A percentile compares a stretch with the other conserved stretches of the same genome.
Evolutionary conservation across 495 filamentous ascomycete genomes (phyloP).

Genomic region (Xylaria scruposa): DNA sequence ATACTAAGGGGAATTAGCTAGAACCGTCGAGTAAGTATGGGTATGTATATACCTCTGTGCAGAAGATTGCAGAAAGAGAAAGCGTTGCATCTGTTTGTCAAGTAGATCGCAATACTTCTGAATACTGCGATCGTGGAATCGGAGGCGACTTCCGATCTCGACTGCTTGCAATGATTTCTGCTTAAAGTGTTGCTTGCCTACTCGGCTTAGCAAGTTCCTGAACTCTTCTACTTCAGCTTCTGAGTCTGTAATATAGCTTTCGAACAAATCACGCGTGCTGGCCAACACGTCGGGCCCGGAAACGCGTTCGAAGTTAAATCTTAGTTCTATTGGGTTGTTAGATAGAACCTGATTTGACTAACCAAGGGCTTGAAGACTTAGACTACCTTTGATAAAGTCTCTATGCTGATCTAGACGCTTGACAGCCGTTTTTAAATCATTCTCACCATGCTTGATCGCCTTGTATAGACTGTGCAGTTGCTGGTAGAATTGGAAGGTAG

Average conservation of each 20-base stretch:
- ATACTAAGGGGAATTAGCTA: not conserved
- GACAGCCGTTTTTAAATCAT: not conserved
- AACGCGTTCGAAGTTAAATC: conserved; percentile 8
- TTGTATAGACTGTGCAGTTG: conserved; percentile 13
- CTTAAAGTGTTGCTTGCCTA: conserved; percentile 7
- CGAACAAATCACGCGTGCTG: not conserved
- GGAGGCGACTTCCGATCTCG: conserved; percentile 8
- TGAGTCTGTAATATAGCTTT: conserved; percentile 1
- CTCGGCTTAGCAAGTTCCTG: not conserved
- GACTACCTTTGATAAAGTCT: conserved; percentile 12
- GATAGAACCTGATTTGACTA: not conserved
- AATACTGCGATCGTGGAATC: conserved; percentile 14
- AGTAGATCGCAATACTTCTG: conserved; percentile 16
- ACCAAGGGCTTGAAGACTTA: not conserved
- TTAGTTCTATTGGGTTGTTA: not conserved
- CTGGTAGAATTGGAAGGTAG: conserved; percentile 16
- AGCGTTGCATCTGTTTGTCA: conserved; percentile 19
- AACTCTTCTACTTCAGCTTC: conserved; percentile 12
- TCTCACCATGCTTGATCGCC: conserved; percentile 16
- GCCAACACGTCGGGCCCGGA: not conserved
- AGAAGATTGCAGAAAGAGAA: conserved; percentile 19
- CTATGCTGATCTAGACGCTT: conserved; percentile 8
- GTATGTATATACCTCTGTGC: not conserved
- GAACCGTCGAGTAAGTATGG: not conserved
- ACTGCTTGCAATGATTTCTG: conserved; percentile 1